Percentiles rank a stretch among this genome's conserved stretches.
These are phyloP conservation scores for Coemansia sp. DNA, from an alignment of 192 early-diverging fungal genomes.

Conservation along the genomic window DNA sequence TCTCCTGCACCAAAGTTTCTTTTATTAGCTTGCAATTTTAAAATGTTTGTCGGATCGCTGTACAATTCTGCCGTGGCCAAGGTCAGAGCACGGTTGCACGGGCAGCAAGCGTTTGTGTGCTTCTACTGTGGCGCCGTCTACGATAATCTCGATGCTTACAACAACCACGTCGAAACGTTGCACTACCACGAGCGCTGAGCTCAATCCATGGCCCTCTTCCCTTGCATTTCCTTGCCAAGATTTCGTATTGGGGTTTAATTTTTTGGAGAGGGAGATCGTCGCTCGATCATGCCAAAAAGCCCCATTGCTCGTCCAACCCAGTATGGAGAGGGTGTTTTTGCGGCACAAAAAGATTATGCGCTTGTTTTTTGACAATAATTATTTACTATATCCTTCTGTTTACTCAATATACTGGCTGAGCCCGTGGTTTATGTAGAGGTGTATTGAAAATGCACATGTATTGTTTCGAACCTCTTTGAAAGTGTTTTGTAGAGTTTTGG, in stretches of 20 bases:
- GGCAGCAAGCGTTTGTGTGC: conserved; percentile 49
- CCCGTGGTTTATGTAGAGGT: background rate
- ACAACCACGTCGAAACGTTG: conserved; percentile 45
- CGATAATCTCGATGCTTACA: conserved; percentile 44
- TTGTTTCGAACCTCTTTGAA: background rate
- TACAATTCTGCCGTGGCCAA: conserved; percentile 22
- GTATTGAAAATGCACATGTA: background rate
- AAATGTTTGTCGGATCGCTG: conserved; percentile 23
- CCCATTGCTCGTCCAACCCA: background rate
- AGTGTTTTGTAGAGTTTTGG: background rate
- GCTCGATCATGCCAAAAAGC: background rate
- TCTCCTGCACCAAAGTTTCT: background rate
- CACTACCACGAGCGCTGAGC: conserved; percentile 51
- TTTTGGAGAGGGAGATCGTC: conserved; percentile 2
- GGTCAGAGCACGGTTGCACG: conserved; percentile 27
- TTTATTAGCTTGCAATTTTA: background rate
- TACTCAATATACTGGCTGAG: background rate
- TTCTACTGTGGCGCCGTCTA: conserved; percentile 54
- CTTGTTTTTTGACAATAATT: conserved; percentile 10
- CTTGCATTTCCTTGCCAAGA: background rate
- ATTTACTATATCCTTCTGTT: conserved; percentile 10
- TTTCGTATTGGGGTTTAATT: background rate
- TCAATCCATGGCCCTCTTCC: background rate
- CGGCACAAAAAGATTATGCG: background rate
- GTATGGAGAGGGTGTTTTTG: background rate